Evolutionary conservation across 768 basidiomycete species (phyloP), one percentile per base, ranked within the genome.

Genomic region (Dentipellis fragilis): DNA sequence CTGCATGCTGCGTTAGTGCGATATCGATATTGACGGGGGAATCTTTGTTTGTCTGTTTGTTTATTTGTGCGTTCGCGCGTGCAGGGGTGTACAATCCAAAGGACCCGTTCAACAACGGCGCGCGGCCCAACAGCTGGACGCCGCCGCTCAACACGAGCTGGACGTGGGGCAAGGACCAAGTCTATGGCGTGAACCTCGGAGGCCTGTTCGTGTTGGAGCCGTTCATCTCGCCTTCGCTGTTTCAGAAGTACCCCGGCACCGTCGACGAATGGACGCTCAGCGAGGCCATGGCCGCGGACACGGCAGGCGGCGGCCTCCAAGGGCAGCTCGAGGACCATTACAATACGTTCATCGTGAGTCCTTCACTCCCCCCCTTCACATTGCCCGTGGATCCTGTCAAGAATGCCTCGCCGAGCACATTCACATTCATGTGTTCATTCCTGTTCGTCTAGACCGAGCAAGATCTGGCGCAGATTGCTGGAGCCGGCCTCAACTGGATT

Each of bases 391-490:
- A 49, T 49, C 22, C 48, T 49, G 48, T 49, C 7, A 8, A 19
- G 19, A n/a, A 19, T 16, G 42, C 42, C 42, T 45, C 14, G 10
- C 42, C 19, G 42, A 17, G n/a, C 42, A 10, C 19, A 45, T 45
- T 45, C 42, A 45, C 42, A 45, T 35, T 17, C 11, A 35, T 23
- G 39, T 19, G 35, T 40, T 17, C 16, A 45, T 38, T 39, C 56
- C 23, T 57, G 34, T 35, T 10, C 37, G 11, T 51, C 23, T 67
- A 93, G 89, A 93, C 88, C 54, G 90, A 93, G 66, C 73, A 88
- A 71, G 93, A 95, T 71, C 83, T 94, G 58, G 92, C 92, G 38
- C 73, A 84, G 65, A 94, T 96, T 57, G 90, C 93, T 47, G 87
- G 81, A 22, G 92, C 91, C 29, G 93, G 93, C 1, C 71, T 94